A percentile compares a stretch with the other conserved stretches of the same genome.
Conservation (phyloP, 2,329 filamentous ascomycete genomes). For the Aureobasidium musti region DNA sequence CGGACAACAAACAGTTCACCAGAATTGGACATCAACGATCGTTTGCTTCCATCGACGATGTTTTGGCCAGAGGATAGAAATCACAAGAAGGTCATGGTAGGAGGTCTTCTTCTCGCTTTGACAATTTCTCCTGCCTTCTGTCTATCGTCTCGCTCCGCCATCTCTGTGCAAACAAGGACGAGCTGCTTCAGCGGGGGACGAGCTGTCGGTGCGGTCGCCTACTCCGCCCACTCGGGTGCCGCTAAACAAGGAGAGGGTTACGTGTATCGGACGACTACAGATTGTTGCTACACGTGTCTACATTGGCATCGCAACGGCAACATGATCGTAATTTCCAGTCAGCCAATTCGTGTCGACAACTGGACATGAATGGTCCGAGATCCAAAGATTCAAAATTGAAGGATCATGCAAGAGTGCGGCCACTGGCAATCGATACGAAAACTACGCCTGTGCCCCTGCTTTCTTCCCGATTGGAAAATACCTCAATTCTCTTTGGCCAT, state of each 20-base stretch:
- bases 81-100: background rate
- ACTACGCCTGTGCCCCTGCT: background rate
- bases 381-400: background rate
- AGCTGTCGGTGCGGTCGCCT: background rate
- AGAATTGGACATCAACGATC: constrained; percentile 22
- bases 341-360: background rate
- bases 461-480: background rate
- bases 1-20: constrained; percentile 19
- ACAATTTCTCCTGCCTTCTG: background rate
- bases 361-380: background rate
- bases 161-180: background rate
- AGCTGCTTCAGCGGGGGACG: background rate
- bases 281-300: background rate
- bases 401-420: background rate
- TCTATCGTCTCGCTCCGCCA: background rate
- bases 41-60: constrained; percentile 26
- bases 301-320: constrained; percentile 23
- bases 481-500: background rate
- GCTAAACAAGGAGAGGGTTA: constrained; percentile 16
- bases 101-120: background rate
- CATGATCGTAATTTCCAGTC: constrained; percentile 4
- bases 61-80: background rate
- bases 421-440: background rate
- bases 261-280: constrained; percentile 12
- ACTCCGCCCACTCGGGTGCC: constrained; percentile 23